Percentiles rank a stretch among this genome's conserved stretches.
Evolutionary conservation across 306 rosid genomes (phyloP).

Genomic region (Calophaca sinica): DNA sequence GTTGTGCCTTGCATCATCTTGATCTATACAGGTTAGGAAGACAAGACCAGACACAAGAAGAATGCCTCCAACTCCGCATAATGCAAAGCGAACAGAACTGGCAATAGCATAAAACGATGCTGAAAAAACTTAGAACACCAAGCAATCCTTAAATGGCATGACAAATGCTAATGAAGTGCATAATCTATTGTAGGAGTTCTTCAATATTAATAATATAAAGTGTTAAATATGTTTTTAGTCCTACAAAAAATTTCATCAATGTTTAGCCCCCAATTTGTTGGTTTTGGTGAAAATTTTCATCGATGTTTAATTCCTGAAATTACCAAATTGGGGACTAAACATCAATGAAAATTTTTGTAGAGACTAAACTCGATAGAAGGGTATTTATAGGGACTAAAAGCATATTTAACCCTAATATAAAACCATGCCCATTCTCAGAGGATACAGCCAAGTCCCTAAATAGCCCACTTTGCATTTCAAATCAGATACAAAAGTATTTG

Average conservation of each 20-base stretch:
- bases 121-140: slow-evolving; percentile 19
- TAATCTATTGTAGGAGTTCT: not conserved
- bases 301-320: too few species aligned
- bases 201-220: too few species aligned
- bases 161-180: slow-evolving; percentile 25
- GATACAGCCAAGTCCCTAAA: not conserved
- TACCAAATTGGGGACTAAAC: too few species aligned
- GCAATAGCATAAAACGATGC: slow-evolving; percentile 38
- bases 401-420: not conserved
- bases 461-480: slow-evolving; percentile 31
- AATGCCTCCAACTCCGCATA: slow-evolving; percentile 76
- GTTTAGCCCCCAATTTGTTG: too few species aligned
- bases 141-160: slow-evolving; percentile 20
- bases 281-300: too few species aligned
- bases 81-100: slow-evolving; percentile 69
- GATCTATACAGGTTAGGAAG: slow-evolving; percentile 70
- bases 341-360: too few species aligned
- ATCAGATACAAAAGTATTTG: slow-evolving; percentile 26
- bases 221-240: too few species aligned
- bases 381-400: too few species aligned
- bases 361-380: too few species aligned
- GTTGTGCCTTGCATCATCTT: slow-evolving; percentile 90
- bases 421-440: too few species aligned
- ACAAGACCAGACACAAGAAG: slow-evolving; percentile 67
- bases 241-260: too few species aligned